Conservation (phyloP, 2,329 filamentous ascomycete species). For the Cladophialophora immunda region DNA sequence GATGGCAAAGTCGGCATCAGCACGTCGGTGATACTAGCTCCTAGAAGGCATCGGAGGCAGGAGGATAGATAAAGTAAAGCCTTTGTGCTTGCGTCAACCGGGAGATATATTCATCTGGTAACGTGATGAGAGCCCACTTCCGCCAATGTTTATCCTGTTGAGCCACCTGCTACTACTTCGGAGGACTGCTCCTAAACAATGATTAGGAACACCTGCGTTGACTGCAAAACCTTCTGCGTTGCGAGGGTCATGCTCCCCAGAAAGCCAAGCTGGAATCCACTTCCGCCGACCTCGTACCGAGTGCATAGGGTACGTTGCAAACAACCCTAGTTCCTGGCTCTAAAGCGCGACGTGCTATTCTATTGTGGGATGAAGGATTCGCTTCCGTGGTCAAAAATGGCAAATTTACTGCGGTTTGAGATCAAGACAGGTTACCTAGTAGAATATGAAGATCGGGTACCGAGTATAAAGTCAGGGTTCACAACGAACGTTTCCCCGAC, state of each 20-base stretch:
- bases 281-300: not conserved
- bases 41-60: not conserved
- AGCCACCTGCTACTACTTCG: not conserved
- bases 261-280: slow-evolving; percentile 12
- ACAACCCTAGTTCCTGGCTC: not conserved
- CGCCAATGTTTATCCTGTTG: not conserved
- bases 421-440: not conserved
- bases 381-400: not conserved
- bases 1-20: not conserved
- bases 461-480: not conserved
- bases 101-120: not conserved
- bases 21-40: not conserved
- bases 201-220: no score
- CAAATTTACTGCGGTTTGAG: not conserved
- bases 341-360: not conserved
- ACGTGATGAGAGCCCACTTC: not conserved
- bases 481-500: not conserved
- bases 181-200: no score
- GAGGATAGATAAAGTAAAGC: no score
- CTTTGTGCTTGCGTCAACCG: not conserved
- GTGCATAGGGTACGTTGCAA: not conserved
- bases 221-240: not conserved
- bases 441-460: not conserved
- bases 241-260: not conserved
- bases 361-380: not conserved